These are phyloP conservation scores for Leptosphaerulina australis DNA, from an alignment of 2,329 filamentous ascomycete genomes.

Conservation along the genomic window DNA sequence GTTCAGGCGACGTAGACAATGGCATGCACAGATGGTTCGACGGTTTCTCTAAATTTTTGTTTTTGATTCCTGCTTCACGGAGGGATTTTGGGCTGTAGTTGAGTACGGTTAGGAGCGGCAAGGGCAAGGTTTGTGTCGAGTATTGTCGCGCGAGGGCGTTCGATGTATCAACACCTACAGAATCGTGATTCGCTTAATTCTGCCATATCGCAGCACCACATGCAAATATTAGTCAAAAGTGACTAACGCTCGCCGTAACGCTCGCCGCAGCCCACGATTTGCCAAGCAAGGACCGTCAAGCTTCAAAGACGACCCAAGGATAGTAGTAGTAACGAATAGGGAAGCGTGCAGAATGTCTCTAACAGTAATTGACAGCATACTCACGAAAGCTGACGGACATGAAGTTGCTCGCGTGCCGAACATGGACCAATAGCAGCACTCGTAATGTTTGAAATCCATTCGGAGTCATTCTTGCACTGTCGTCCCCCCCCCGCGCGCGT, in stretches of 20 bases:
- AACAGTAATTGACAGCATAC: neutral
- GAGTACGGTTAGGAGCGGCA: slow-evolving; percentile 11
- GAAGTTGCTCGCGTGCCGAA: slow-evolving; percentile 3
- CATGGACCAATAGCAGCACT: slow-evolving; percentile 10
- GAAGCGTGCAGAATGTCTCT: neutral
- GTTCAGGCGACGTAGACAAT: slow-evolving; percentile 11
- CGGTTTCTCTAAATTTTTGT: slow-evolving; percentile 17
- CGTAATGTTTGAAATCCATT: neutral
- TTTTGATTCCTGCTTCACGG: slow-evolving; percentile 10
- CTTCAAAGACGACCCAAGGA: neutral
- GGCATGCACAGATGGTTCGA: slow-evolving; percentile 9
- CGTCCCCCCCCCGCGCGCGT: slow-evolving; percentile 16
- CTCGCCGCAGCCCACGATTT: slow-evolving; percentile 9
- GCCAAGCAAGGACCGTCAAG: slow-evolving; percentile 5
- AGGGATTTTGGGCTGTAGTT: slow-evolving; percentile 7
- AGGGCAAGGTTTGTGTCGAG: slow-evolving; percentile 12
- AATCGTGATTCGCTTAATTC: slow-evolving; percentile 15
- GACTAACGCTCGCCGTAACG: slow-evolving; percentile 16
- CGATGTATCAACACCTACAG: slow-evolving; percentile 43
- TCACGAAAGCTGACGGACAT: neutral
- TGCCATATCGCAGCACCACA: slow-evolving; percentile 15
- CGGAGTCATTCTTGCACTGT: slow-evolving; percentile 1
- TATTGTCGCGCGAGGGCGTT: slow-evolving; percentile 12
- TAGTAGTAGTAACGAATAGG: neutral
- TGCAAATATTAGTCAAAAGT: slow-evolving; percentile 18